Base-by-base conservation (phyloP, 2,329 filamentous ascomycete species). In the Fusarium tanahbumbuense region DNA sequence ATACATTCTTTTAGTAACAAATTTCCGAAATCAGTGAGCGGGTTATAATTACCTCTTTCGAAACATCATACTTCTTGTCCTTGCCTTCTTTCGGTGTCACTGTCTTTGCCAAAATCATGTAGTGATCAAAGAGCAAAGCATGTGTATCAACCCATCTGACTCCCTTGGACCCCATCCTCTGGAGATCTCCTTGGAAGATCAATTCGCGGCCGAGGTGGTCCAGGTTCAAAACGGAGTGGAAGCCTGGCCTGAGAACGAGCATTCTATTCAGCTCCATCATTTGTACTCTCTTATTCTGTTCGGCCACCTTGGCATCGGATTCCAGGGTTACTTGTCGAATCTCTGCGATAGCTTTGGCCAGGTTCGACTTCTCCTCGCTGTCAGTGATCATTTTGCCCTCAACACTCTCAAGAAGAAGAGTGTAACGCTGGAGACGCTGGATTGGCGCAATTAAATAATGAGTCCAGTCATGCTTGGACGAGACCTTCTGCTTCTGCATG, bases 111-210 rank as follows among this genome's bases (percentile, higher is more conserved):
- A 99, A 83, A 34, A 99, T 94, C 40, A 99, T 86, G 79, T 98
- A 99, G 80, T 99, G 94, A 76, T 99, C 97, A 76, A 99, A 98
- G 1, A 99, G 86, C 47, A 99, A 87, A 4, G 93, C 94, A 78
- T 98, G 94, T 1, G 93, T 97, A 75, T 99, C 96, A 10, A 98
- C 90, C 91, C 95, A 97, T 68, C 91, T 91, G 77, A 98, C 96
- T 60, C 94, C 90, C 78, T 93, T 97, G 45, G 91, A 93, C 58
- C 95, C 94, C 83, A 94, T 92, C 67, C 96, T 87, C 78, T 97
- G 93, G 60, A 99, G 83, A 73, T 98, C 94, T 60, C 96, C 96
- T 74, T 94, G 89, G 79, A 91, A 91, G 66, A 99, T 92, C 59
- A 99, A 87, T 76, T 97, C 92, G 68, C 96, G 89, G 16, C 95